Base-by-base conservation (phyloP, 208 protist genomes). In the Trypanosoma avium region DNA sequence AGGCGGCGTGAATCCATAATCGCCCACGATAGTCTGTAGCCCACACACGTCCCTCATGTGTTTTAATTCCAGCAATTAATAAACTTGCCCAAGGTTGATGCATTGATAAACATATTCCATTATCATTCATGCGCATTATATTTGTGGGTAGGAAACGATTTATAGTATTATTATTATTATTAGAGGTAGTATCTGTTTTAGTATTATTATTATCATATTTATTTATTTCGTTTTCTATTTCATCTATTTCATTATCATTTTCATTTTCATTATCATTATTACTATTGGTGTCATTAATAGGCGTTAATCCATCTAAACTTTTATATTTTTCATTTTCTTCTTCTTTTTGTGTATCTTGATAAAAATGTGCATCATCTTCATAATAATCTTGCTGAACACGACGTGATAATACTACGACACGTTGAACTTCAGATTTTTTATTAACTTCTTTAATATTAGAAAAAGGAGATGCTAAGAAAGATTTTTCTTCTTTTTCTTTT, bases 51-150 rank as follows among this genome's bases (percentile, higher is more conserved):
- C 94, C 94, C 73, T 98, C 93, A 57, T 96, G 88, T 12, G 55
- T 77, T 70, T 98, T 98, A 57, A 98, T 96, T 32, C 93, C 94
- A 4, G 77, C 75, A 26, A 98, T 88, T 21, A 98, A 75, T 43
- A 98, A 74, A 36, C 80, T 88, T 6, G 90, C 91, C 90, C 91
- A 98, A 40, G 94, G 94, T 72, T 98, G 94, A 62, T 98, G 94
- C 92, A 98, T 97, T 3, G 84, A 94, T 5, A 97, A 56, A 53
- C 89, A 96, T 36, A 95, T 67, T 45, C 90, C 86, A 21, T 90
- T 78, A 75, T 97, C 93, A 33, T 73, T 73, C 55, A 67, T 69
- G 49, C 73, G 77, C 86, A 95, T 93, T 3, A 73, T 27, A 13
- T 49, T 48, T 21, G 84, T 87, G 1, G 81, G 78, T 17, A 61